phyloP scores from a whole-genome alignment of 177 flowering plant species.

The Vitis hybrid region DNA sequence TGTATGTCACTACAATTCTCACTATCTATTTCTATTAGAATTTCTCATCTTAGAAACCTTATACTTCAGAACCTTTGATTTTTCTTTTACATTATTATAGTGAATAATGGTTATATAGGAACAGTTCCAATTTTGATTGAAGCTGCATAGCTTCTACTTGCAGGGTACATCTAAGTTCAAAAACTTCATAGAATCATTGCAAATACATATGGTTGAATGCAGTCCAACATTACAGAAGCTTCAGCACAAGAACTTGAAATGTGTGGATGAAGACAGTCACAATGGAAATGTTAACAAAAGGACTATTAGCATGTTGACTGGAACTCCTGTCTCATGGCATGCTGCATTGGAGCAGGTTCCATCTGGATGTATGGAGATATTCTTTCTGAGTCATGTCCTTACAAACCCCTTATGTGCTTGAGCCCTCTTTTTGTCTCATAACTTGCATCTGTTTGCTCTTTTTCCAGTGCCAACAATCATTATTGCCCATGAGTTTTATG shows the following conservation, averaged over 20 bases:
- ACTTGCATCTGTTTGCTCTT: constrained; percentile 6
- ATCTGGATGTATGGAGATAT: constrained; percentile 66
- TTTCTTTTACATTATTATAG: neutral
- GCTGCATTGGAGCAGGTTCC: constrained; percentile 86
- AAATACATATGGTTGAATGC: constrained; percentile 88
- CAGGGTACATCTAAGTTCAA: constrained; percentile 89
- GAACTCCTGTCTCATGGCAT: constrained; percentile 88
- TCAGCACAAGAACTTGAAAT: constrained; percentile 64
- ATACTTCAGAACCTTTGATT: neutral
- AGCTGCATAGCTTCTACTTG: constrained; percentile 15
- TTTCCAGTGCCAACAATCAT: constrained; percentile 82
- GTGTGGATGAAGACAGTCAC: constrained; percentile 38
- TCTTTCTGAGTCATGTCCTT: neutral
- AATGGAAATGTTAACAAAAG: constrained; percentile 27
- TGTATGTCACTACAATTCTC: constrained; percentile 37
- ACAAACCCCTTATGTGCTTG: neutral
- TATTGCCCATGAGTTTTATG: constrained; percentile 93
- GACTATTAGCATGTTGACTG: constrained; percentile 53
- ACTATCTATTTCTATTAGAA: neutral
- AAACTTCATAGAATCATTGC: constrained; percentile 65
- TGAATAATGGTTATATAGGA: neutral
- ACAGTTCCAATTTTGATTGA: constrained; percentile 3
- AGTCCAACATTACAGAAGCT: constrained; percentile 83
- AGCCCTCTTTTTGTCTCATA: neutral
- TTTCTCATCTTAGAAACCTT: neutral